Conservation (phyloP, 768 basidiomycete genomes). For the Phylloporus arenicola region DNA sequence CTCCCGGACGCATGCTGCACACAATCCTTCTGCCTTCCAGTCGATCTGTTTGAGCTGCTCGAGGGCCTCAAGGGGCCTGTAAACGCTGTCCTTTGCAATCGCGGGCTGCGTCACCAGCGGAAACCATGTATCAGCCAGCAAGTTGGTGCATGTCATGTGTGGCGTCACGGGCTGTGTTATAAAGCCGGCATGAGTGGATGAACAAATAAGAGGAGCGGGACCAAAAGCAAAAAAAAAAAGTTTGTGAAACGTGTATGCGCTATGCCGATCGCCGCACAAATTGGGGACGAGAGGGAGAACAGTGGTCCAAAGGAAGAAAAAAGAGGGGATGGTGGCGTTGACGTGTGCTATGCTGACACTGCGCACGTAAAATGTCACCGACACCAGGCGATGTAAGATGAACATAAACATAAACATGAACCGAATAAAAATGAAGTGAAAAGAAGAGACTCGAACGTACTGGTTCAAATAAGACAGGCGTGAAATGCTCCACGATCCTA, state of each 20-base stretch:
- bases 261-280: neutral
- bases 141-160: constrained; percentile 72
- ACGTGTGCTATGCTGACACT: neutral
- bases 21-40: constrained; percentile 57
- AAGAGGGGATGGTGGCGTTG: neutral
- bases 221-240: neutral
- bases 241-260: neutral
- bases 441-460: constrained; percentile 19
- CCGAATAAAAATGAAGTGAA: neutral
- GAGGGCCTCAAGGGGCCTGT: constrained; percentile 68
- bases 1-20: constrained; percentile 49
- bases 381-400: neutral
- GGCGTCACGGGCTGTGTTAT: constrained; percentile 41
- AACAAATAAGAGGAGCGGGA: neutral
- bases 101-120: constrained; percentile 62
- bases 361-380: neutral
- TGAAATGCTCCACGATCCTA: constrained; percentile 58
- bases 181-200: neutral
- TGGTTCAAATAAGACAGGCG: constrained; percentile 67
- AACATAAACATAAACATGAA: neutral
- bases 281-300: neutral
- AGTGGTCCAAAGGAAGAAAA: neutral
- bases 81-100: constrained; percentile 55
- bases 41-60: constrained; percentile 51
- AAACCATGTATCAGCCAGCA: constrained; percentile 72